Conservation (phyloP, 1,284 basidiomycete species). For the Irpex rosettiformis region DNA sequence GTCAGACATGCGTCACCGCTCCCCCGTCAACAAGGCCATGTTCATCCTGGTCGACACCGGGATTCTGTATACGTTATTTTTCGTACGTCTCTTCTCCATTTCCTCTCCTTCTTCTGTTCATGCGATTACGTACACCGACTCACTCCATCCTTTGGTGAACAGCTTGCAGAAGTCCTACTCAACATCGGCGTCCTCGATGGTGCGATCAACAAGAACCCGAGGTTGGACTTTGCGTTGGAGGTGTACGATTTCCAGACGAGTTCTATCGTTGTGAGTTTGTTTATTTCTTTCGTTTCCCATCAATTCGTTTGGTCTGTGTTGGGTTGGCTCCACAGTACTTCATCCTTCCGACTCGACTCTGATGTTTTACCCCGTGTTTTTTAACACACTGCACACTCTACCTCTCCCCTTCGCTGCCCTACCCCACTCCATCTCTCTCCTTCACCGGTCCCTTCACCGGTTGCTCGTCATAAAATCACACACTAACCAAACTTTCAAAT, state of each 20-base stretch:
- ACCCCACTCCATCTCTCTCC: too few relatives aligned
- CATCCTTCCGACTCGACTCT: too few relatives aligned
- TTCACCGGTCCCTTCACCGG: background rate
- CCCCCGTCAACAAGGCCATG: constrained; percentile 16
- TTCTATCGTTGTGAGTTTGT: constrained; percentile 16
- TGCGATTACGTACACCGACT: background rate
- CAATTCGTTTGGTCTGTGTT: background rate
- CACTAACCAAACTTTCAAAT: background rate
- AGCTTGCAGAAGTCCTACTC: constrained; percentile 14
- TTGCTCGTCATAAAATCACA: too few relatives aligned
- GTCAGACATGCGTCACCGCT: constrained; percentile 6
- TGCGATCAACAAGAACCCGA: background rate
- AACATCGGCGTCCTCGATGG: constrained; percentile 10
- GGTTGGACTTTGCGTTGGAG: constrained; percentile 14
- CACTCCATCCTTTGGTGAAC: background rate
- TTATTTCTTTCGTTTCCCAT: too few relatives aligned
- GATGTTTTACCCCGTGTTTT: too few relatives aligned
- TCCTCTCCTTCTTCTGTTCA: background rate
- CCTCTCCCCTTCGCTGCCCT: too few relatives aligned
- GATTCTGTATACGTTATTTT: constrained; percentile 13
- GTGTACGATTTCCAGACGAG: constrained; percentile 14
- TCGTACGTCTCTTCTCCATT: constrained; percentile 7
- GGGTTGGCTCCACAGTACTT: too few relatives aligned
- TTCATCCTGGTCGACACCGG: constrained; percentile 18
- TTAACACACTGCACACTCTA: too few relatives aligned